Base-by-base conservation (phyloP, 2,329 filamentous ascomycete species). In the Karstenula rhodostoma region DNA sequence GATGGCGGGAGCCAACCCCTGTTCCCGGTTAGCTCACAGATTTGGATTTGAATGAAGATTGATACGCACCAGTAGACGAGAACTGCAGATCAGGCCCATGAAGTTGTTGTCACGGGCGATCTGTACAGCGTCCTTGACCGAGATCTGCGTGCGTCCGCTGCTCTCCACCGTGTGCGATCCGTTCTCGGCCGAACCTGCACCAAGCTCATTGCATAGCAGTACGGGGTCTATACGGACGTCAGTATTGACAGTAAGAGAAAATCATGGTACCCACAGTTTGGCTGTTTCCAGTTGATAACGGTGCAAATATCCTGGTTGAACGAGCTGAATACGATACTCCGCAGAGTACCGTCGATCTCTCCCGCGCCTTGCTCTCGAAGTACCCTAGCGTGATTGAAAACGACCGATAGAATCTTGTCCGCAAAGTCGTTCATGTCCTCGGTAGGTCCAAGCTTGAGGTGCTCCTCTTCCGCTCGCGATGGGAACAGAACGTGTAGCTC, bases 271-370 rank as follows among this genome's bases (percentile, higher is more conserved):
- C 80, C 76, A 89, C 88, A 99, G 75, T 98, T 99, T 2, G 95
- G 95, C 78, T 99, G 95, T 78, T 99, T 99, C 95, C 95, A 99
- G 79, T 99, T 99, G 70, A 99, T 81, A 5, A 94, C 94, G 17
- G 92, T 96, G 79, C 95, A 99, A 22, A 98, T 87, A 65, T 90
- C 90, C 13, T 92, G 85, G 74, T 96, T 97, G 78, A 94, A 97
- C 23, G 93, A 96, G 70, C 92, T 96, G 77, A 99, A 97, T 12
- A 97, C 92, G 55, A 99, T 90, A 13, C 92, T 96, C 43, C 94
- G 86, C 67, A 95, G 89, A 17, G 89, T 87, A 57, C 92, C 89
- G 9, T 92, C 75, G 47, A 74, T 71, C 50, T 76, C 88, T 6
- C 74, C 74, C 10, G 69, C 68, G 1, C 87, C 88, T 63, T 82